Conservation (phyloP, 495 filamentous ascomycete species). For the Xylaria longipes region DNA sequence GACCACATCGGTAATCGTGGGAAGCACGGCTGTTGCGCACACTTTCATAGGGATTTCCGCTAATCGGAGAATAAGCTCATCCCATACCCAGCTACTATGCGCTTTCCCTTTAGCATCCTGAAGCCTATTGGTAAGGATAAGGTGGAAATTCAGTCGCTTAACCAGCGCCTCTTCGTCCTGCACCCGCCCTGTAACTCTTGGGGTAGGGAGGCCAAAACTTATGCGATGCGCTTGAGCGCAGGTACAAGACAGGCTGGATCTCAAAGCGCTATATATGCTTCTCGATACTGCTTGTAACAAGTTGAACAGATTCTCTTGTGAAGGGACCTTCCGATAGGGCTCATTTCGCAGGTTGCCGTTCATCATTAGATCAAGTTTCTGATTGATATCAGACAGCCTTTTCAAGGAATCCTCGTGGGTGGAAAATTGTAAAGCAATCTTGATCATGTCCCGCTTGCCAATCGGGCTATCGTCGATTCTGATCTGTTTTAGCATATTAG, state of each 20-base stretch:
- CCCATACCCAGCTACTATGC: slow-evolving; percentile 11
- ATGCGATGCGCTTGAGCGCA: slow-evolving; percentile 34
- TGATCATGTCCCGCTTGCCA: slow-evolving; percentile 28
- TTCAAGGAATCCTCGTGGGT: slow-evolving; percentile 39
- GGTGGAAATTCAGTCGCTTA: slow-evolving; percentile 18
- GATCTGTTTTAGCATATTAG: slow-evolving; percentile 5
- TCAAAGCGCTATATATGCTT: slow-evolving; percentile 44
- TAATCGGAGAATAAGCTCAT: slow-evolving; percentile 16
- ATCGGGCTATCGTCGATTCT: slow-evolving; percentile 8
- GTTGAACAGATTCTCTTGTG: slow-evolving; percentile 33
- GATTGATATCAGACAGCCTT: slow-evolving; percentile 41
- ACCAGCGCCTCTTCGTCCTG: slow-evolving; percentile 19
- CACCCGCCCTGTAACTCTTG: slow-evolving; percentile 3
- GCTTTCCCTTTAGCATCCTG: slow-evolving; percentile 11
- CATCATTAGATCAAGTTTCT: slow-evolving; percentile 43
- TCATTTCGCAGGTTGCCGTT: slow-evolving; percentile 41
- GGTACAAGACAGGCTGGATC: slow-evolving; percentile 39
- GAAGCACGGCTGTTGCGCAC: background rate
- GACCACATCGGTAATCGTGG: background rate
- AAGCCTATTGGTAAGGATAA: slow-evolving; percentile 11
- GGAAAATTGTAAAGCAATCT: slow-evolving; percentile 40
- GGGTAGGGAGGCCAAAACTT: slow-evolving; percentile 9
- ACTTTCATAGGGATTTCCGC: slow-evolving; percentile 9
- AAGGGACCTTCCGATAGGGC: slow-evolving; percentile 30
- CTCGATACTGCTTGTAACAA: slow-evolving; percentile 40